Percentiles rank a stretch among this genome's conserved stretches.
Evolutionary conservation across 805 yeast species (phyloP).

Genomic region (Yamadazyma scolyti): DNA sequence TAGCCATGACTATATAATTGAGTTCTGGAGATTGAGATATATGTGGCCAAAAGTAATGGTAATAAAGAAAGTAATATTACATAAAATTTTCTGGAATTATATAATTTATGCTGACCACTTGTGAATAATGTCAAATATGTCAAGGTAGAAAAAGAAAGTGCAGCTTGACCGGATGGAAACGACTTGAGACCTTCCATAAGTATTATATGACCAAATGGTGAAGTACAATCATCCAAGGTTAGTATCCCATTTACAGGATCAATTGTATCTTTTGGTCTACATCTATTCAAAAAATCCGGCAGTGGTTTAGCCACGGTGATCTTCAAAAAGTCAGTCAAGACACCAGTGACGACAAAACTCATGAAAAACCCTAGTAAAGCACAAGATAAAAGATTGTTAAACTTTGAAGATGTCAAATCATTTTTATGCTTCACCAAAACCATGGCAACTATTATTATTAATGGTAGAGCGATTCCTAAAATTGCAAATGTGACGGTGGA

Average conservation of each 20-base stretch:
- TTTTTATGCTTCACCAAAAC: background rate
- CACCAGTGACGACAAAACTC: constrained; percentile 27
- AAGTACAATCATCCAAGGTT: constrained; percentile 24
- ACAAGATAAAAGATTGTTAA: too few species aligned
- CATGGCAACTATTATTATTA: background rate
- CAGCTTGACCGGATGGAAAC: constrained; percentile 57
- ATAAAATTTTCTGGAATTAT: constrained; percentile 16
- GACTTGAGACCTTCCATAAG: constrained; percentile 52
- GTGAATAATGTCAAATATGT: constrained; percentile 47
- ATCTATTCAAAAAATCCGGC: constrained; percentile 31
- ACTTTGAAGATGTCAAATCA: background rate
- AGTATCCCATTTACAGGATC: background rate
- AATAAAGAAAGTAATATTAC: constrained; percentile 14
- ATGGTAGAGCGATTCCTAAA: constrained; percentile 24
- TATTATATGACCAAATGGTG: constrained; percentile 23
- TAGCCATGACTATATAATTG: constrained; percentile 39
- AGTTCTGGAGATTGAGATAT: constrained; percentile 30
- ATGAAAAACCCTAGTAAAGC: constrained; percentile 27
- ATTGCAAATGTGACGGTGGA: constrained; percentile 24
- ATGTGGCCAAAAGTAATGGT: constrained; percentile 25
- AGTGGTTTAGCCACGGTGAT: constrained; percentile 32
- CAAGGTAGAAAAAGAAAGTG: constrained; percentile 50
- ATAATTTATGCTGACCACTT: constrained; percentile 34
- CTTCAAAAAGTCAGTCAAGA: constrained; percentile 33
- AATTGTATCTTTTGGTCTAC: constrained; percentile 18